Base-by-base conservation (phyloP, 257 asterid species). In the Echium plantagineum region DNA sequence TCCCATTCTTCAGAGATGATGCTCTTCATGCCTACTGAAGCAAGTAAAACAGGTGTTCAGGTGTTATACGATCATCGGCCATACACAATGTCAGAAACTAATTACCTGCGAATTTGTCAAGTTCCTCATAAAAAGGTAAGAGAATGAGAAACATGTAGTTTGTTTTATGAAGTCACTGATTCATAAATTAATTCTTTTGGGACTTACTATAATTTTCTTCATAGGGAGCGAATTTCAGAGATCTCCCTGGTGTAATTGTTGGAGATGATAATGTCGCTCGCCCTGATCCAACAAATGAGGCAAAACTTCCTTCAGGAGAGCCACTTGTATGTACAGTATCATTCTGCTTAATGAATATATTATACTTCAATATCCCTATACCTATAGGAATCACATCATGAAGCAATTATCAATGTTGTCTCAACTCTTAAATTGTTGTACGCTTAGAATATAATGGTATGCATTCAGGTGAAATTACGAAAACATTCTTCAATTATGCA, bases 171-270 rank as follows among this genome's bases (percentile, higher is more conserved):
- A 42, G 5, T 10, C 9, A 21, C 26, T 38, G 9, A 28, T 52
- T 62, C 58, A 26, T 6, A 22, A 22, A 17, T 30, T 26, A 42
- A 21, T 56, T 48, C 46, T 35, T 35, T 35, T 35, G 46, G 46
- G 46, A 35, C 12, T 35, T 35, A 35, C 46, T 35, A 35, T 58
- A 64, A 32, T 67, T 54, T 21, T 52, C 61, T 17, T 17, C 55
- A 60, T 26, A 77, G 78, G 98, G 96, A 16, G 98, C 93, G 7
- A 87, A 82, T 71, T 87, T 87, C 66, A 66, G 95, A 59, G 91
- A 90, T 73, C 76, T 90, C 31, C 81, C 85, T 1, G 96, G 98
- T 28, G 73, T 90, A 13, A 42, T 83, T 28, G 84, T 85, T 12
- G 89, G 94, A 56, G 66, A 42, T 31, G 87, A 81, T 59, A 90